phyloP scores from a whole-genome alignment of 2,329 filamentous ascomycete genomes.

The Incumbomyces lentus region DNA sequence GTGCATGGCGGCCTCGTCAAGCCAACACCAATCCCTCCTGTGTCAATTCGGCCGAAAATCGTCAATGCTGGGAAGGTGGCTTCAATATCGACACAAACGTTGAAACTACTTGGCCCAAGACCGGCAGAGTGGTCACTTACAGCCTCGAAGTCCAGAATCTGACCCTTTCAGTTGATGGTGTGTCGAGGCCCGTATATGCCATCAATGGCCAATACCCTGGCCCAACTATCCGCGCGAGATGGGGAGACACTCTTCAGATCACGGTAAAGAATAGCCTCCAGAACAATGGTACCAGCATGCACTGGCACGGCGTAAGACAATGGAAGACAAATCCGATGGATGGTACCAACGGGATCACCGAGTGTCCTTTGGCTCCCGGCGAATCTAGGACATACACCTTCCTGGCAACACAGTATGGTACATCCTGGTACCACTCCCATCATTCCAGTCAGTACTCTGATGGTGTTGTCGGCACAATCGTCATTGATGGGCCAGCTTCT shows the following conservation, averaged over 20 bases:
- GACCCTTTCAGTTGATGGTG: constrained; percentile 38
- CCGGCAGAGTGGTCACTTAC: constrained; percentile 19
- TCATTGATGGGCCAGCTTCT: constrained; percentile 18
- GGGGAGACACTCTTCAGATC: constrained; percentile 47
- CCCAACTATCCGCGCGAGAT: constrained; percentile 54
- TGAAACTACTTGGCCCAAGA: constrained; percentile 20
- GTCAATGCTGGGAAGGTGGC: constrained; percentile 21
- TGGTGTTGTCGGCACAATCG: constrained; percentile 17
- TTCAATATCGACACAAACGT: constrained; percentile 22
- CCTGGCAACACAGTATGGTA: constrained; percentile 45
- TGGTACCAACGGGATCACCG: constrained; percentile 44
- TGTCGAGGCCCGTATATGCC: constrained; percentile 30
- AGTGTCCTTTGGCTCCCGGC: constrained; percentile 45
- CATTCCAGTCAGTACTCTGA: constrained; percentile 31
- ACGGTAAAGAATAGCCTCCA: constrained; percentile 45
- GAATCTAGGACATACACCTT: constrained; percentile 48
- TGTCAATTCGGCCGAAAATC: constrained; percentile 16
- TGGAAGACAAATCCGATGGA: constrained; percentile 45
- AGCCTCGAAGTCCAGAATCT: constrained; percentile 18
- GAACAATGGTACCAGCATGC: constrained; percentile 51
- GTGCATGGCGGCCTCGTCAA: constrained; percentile 1
- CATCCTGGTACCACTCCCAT: constrained; percentile 54
- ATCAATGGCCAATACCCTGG: constrained; percentile 58
- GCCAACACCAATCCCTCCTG: constrained; percentile 14
- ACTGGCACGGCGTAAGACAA: constrained; percentile 55